phyloP scores from a whole-genome alignment of 208 protist genomes.

The Trypanosoma melophagium region DNA sequence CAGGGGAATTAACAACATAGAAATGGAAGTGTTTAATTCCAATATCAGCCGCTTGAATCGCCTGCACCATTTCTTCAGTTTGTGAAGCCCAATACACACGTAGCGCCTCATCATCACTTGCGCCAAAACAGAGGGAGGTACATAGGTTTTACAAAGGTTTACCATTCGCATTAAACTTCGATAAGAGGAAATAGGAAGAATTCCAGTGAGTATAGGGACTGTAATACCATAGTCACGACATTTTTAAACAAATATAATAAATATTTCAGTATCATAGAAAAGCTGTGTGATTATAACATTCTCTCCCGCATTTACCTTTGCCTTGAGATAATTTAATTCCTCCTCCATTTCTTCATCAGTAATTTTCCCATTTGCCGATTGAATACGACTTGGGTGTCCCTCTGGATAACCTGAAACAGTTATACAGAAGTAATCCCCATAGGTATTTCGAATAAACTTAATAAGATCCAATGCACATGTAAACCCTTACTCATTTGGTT shows the following conservation, averaged over 20 bases:
- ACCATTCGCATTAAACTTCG: conserved; percentile 65
- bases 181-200: conserved; percentile 92
- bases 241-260: conserved; percentile 88
- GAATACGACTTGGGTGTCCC: conserved; percentile 75
- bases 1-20: conserved; percentile 62
- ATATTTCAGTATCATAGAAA: conserved; percentile 94
- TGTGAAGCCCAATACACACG: conserved; percentile 65
- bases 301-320: conserved; percentile 96
- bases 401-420: conserved; percentile 93
- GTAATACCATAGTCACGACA: conserved; percentile 91
- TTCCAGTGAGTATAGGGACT: conserved; percentile 93
- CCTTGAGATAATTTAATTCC: conserved; percentile 92
- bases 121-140: conserved; percentile 47
- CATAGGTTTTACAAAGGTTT: conserved; percentile 69
- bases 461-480: conserved; percentile 94
- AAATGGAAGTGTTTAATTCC: conserved; percentile 77
- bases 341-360: conserved; percentile 65
- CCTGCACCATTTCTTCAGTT: conserved; percentile 52
- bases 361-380: conserved; percentile 37
- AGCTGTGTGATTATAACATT: conserved; percentile 97
- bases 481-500: conserved; percentile 72
- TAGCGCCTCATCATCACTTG: conserved; percentile 48
- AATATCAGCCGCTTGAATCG: conserved; percentile 53
- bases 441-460: conserved; percentile 85
- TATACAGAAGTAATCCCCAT: conserved; percentile 96